Evolutionary conservation across 495 filamentous ascomycete species (phyloP), one percentile per base, ranked within the genome.

Genomic region (Penicillium arizonense): DNA sequence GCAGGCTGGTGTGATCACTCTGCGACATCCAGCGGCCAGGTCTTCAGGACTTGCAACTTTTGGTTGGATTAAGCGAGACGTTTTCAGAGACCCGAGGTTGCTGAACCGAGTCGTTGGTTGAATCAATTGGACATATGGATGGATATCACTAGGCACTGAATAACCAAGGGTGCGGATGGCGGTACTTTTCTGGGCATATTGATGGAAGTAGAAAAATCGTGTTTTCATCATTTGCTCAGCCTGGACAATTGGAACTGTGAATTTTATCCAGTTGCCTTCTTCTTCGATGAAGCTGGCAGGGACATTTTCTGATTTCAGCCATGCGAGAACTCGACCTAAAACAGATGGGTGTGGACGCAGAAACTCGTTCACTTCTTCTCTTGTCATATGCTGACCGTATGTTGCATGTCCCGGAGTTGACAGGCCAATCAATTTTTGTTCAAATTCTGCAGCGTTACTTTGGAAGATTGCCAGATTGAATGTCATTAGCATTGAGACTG

Each of bases 381-480:
- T 73, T 46, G 75, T 79, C 74, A 90, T 76, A 51, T 89, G 81
- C 42, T 79, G 65, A 2, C 87, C 87, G 63, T 89, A 89, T 4
- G 64, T 71, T 3, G 73, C 65, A 54, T 86, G 77, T 4, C 72
- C 73, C 3, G 87, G 87, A 3, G 81, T 83, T 14, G 84, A 84
- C 28, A 90, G 72, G 8, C 85, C 77, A 30, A 84, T 70, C 20
- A 88, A 75, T 16, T 68, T 76, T 50, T 82, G 70, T 62, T 89
- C 84, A 35, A 89, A 82, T 11, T 75, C 64, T 7, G 58, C 72
- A 20, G 74, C 67, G 33, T 80, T 80, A 24, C 78, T 70, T 53
- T 83, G 78, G 23, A 71, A 58, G 4, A 85, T 60, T 7, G 81
- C 79, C 46, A 86, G 72, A n/a, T 72, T 77, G 28, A 87, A 77